These are phyloP conservation scores for Saprolegnia diclina DNA, from an alignment of 352 stramenopile species.

Conservation along the genomic window DNA sequence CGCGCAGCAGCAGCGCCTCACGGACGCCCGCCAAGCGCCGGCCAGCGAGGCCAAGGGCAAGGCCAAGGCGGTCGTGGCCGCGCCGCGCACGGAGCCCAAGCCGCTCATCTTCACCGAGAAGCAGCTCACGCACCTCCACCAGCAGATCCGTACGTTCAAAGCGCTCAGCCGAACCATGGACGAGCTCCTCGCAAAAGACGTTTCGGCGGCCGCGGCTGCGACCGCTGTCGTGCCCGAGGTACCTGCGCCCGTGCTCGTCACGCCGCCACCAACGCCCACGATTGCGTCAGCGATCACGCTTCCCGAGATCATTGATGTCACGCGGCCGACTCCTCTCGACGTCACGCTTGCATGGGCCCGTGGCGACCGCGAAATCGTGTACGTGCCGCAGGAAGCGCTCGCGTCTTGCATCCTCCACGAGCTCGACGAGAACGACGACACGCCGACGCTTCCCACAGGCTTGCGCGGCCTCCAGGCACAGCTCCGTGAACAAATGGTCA, in stretches of 20 bases:
- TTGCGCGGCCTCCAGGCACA: slow-evolving; percentile 50
- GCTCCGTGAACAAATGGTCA: slow-evolving; percentile 51
- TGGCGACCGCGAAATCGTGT: slow-evolving; percentile 14
- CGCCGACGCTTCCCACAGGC: not conserved
- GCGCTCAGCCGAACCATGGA: slow-evolving; percentile 80
- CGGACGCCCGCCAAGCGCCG: slow-evolving; percentile 30
- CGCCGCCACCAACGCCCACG: not conserved
- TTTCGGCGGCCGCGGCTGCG: not conserved
- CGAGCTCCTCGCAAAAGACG: slow-evolving; percentile 36
- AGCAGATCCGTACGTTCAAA: slow-evolving; percentile 83
- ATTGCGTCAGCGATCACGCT: not conserved
- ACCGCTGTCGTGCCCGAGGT: not conserved
- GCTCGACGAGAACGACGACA: not conserved
- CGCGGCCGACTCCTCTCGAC: not conserved
- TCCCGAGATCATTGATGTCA: not conserved
- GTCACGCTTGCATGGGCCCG: not conserved
- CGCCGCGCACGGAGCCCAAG: slow-evolving; percentile 31
- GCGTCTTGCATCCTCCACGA: not conserved
- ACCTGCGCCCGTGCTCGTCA: not conserved
- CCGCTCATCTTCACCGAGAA: slow-evolving; percentile 74
- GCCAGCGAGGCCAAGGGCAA: not conserved
- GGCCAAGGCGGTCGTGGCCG: not conserved
- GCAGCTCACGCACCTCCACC: slow-evolving; percentile 77
- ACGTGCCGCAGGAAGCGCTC: not conserved
- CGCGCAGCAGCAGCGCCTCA: slow-evolving; percentile 57